Conservation (phyloP, 2,329 filamentous ascomycete genomes). For the Paecilomyces variotii region DNA sequence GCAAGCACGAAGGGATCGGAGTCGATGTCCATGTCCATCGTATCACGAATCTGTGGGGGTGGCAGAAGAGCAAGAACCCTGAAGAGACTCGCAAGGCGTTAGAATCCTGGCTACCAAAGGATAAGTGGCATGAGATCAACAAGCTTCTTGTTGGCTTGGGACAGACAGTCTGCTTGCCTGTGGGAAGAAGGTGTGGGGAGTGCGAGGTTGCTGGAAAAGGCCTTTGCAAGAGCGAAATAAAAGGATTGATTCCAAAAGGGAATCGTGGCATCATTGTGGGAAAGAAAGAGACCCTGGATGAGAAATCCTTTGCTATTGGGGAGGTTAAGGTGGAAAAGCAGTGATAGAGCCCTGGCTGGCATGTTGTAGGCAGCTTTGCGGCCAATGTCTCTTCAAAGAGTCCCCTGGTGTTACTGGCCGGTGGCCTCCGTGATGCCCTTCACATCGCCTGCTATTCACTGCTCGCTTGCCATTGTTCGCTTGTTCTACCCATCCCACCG, state of each 20-base stretch:
- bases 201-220: constrained; percentile 71
- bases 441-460: background rate
- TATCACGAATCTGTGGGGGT: constrained; percentile 90
- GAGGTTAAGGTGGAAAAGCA: background rate
- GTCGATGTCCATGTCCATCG: constrained; percentile 94
- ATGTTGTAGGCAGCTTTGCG: background rate
- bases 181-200: constrained; percentile 72
- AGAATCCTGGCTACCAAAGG: constrained; percentile 73
- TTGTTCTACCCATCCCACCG: background rate
- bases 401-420: background rate
- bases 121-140: constrained; percentile 90
- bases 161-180: constrained; percentile 75
- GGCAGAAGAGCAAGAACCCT: constrained; percentile 72
- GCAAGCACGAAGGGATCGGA: constrained; percentile 66
- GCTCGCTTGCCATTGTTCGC: background rate
- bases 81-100: constrained; percentile 72
- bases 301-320: background rate
- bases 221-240: constrained; percentile 66
- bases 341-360: background rate
- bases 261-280: constrained; percentile 36
- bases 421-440: background rate
- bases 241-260: constrained; percentile 53
- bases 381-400: background rate
- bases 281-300: background rate
- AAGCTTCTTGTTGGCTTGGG: constrained; percentile 79